A percentile compares a stretch with the other conserved stretches of the same genome.
These are phyloP conservation scores for Pachysolen tannophilus DNA, from an alignment of 805 yeast genomes.

Conservation along the genomic window DNA sequence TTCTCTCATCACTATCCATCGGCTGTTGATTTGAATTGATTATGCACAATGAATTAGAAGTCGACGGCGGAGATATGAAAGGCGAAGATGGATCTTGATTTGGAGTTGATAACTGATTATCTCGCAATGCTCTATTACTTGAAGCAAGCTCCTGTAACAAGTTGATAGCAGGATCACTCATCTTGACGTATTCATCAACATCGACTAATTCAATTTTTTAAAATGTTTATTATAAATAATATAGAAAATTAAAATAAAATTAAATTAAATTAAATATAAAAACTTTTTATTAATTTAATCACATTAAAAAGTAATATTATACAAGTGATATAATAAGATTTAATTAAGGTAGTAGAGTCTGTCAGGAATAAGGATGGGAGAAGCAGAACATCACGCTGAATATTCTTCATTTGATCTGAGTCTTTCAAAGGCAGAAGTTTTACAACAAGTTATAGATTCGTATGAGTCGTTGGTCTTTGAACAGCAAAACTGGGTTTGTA, in stretches of 20 bases:
- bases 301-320: too few species aligned
- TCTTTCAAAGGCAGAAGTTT: constrained; percentile 38
- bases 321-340: too few species aligned
- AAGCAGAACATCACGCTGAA: constrained; percentile 60
- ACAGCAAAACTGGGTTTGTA: constrained; percentile 81
- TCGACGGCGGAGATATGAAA: constrained; percentile 44
- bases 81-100: constrained; percentile 45
- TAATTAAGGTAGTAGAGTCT: too few species aligned
- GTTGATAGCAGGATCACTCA: constrained; percentile 6
- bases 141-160: constrained; percentile 4
- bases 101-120: constrained; percentile 35
- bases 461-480: constrained; percentile 57
- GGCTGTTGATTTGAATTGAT: constrained; percentile 18
- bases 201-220: too few species aligned
- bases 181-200: too few species aligned
- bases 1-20: constrained; percentile 4
- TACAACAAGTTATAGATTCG: constrained; percentile 49
- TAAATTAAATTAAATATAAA: too few species aligned
- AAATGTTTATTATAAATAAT: too few species aligned
- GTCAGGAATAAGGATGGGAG: constrained; percentile 5
- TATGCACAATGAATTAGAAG: constrained; percentile 48
- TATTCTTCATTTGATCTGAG: constrained; percentile 42
- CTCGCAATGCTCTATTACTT: constrained; percentile 21
- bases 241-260: too few species aligned
- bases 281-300: too few species aligned